Percentiles rank a stretch among this genome's conserved stretches.
phyloP scores from a whole-genome alignment of 2,329 filamentous ascomycete species.

The Verticillium klebahnii region DNA sequence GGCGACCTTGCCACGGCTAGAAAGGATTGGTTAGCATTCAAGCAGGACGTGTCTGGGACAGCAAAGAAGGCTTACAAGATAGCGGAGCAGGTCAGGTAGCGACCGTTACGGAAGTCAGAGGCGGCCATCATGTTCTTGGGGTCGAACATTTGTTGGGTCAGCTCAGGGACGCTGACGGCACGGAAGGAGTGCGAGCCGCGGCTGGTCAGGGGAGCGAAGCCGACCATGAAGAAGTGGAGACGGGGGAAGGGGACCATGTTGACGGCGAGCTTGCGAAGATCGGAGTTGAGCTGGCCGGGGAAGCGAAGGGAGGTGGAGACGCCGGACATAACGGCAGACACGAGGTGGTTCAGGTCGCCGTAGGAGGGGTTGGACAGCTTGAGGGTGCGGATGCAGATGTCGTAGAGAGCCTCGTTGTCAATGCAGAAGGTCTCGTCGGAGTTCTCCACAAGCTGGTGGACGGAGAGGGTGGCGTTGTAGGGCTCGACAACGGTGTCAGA shows the following conservation, averaged over 20 bases:
- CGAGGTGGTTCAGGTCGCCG: constrained; percentile 98
- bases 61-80: constrained; percentile 67
- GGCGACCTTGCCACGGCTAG: constrained; percentile 93
- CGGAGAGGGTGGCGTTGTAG: constrained; percentile 98
- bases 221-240: constrained; percentile 99
- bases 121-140: constrained; percentile 99
- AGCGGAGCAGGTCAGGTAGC: constrained; percentile 98
- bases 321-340: constrained; percentile 99
- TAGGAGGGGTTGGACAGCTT: constrained; percentile 99
- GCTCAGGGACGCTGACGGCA: constrained; percentile 92
- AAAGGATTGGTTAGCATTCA: neutral
- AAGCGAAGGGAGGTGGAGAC: constrained; percentile 98
- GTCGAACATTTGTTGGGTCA: constrained; percentile 99
- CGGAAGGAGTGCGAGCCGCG: constrained; percentile 85
- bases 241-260: constrained; percentile 99
- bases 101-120: constrained; percentile 98
- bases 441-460: constrained; percentile 99
- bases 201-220: constrained; percentile 96
- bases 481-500: constrained; percentile 99
- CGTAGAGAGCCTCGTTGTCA: constrained; percentile 99
- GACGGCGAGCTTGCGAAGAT: constrained; percentile 97
- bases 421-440: constrained; percentile 99
- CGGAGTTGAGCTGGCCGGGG: constrained; percentile 99
- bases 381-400: constrained; percentile 99
- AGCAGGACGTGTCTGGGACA: neutral